Base-by-base conservation (phyloP, 139 green algal species). In the Bryopsis sp. region DNA sequence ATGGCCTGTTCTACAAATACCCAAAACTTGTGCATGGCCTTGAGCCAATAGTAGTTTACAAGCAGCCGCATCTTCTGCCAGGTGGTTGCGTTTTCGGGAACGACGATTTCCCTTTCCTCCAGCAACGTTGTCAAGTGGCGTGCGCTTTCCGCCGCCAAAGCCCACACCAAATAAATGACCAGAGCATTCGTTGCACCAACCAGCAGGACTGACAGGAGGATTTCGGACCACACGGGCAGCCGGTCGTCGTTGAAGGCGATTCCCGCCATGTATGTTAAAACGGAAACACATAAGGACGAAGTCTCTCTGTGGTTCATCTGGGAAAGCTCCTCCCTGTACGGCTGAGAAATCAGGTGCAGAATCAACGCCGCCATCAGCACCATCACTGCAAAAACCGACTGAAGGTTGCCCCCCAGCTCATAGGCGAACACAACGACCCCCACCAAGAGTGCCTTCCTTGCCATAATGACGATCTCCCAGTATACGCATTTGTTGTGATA, bases 171-270 rank as follows among this genome's bases (percentile, higher is more conserved):
- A n/a, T n/a, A n/a, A n/a, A n/a, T n/a, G n/a, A n/a, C n/a, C n/a
- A n/a, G n/a, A n/a, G n/a, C n/a, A n/a, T n/a, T n/a, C n/a, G n/a
- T n/a, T n/a, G n/a, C n/a, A n/a, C n/a, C n/a, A n/a, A n/a, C n/a
- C n/a, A n/a, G n/a, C n/a, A n/a, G n/a, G n/a, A n/a, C n/a, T n/a
- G n/a, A n/a, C n/a, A n/a, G n/a, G n/a, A n/a, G n/a, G n/a, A n/a
- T 26, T 61, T 26, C n/a, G n/a, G n/a, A n/a, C n/a, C n/a, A n/a
- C n/a, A n/a, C n/a, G n/a, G 11, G 33, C 8, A 26, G 5, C 24
- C 58, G 58, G 6, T 65, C 62, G 29, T 69, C 62, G 37, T 69
- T 69, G 62, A 69, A 69, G 38, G 54, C 35, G 4, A 69, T 11
- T 32, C 62, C 37, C 24, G 39, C 39, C 3, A 69, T 28, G 29